Conservation (phyloP, 2,329 filamentous ascomycete genomes). For the Fusarium sp. region DNA sequence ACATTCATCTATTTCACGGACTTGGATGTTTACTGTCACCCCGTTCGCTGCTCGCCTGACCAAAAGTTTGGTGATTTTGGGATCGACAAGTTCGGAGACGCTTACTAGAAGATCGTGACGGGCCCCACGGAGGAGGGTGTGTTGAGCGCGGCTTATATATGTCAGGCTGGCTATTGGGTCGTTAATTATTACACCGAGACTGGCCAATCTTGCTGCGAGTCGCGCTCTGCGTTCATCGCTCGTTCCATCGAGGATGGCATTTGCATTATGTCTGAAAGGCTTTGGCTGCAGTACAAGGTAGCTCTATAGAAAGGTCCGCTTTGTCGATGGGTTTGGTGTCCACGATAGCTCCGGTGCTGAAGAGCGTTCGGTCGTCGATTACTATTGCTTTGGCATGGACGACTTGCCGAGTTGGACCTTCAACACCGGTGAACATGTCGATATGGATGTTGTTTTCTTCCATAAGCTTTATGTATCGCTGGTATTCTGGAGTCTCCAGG, state of each 20-base stretch:
- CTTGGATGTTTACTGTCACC: neutral
- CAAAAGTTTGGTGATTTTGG: slow-evolving; percentile 4
- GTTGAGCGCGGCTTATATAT: slow-evolving; percentile 13
- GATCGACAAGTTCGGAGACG: neutral
- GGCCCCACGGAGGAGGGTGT: neutral
- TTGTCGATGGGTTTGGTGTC: slow-evolving; percentile 9
- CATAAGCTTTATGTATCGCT: neutral
- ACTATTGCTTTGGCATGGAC: slow-evolving; percentile 10
- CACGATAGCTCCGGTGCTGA: slow-evolving; percentile 1
- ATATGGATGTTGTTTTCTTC: neutral
- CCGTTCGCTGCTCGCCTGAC: neutral
- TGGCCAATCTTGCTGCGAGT: neutral
- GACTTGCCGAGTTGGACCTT: slow-evolving; percentile 2
- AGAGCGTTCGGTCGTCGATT: neutral
- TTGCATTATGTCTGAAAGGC: neutral
- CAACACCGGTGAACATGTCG: slow-evolving; percentile 1
- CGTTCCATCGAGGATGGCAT: neutral
- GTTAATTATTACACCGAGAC: neutral
- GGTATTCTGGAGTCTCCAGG: neutral
- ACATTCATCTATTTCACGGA: neutral
- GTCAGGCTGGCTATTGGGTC: slow-evolving; percentile 5
- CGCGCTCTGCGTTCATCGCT: neutral
- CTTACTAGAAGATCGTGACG: slow-evolving; percentile 3
- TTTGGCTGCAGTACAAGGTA: neutral
- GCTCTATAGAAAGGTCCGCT: slow-evolving; percentile 10